These are phyloP conservation scores for Asclepias syriaca DNA, from an alignment of 257 asterid genomes.

Conservation along the genomic window DNA sequence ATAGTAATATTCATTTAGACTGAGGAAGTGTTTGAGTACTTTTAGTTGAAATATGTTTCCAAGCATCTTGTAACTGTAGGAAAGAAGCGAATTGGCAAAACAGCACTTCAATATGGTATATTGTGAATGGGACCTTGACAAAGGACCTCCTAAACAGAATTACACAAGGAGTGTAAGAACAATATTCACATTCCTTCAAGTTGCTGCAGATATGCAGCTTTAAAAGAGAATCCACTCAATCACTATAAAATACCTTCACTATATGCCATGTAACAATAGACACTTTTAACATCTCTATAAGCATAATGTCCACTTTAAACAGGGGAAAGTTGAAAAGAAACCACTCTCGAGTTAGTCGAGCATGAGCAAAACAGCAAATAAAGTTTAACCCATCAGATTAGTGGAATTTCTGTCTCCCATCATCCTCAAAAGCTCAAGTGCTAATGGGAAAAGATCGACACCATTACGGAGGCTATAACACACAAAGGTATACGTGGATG, in stretches of 20 bases:
- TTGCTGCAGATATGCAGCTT: too few species aligned
- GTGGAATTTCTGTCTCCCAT: background rate
- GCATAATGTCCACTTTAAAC: background rate
- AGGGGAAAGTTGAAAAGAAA: background rate
- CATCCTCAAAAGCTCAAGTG: background rate
- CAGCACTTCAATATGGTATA: background rate
- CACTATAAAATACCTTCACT: background rate
- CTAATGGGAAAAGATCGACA: background rate
- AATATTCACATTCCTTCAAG: background rate
- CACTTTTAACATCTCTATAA: too few species aligned
- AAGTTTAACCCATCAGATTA: background rate
- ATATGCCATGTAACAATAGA: background rate
- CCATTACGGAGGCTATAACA: background rate
- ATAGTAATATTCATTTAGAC: background rate
- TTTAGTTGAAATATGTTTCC: background rate
- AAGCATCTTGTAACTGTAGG: background rate
- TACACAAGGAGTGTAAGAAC: background rate
- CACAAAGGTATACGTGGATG: background rate
- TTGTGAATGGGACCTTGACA: background rate
- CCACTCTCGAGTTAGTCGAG: background rate
- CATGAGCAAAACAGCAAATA: too few species aligned
- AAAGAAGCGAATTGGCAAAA: background rate
- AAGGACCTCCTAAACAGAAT: background rate
- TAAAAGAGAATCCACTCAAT: background rate
- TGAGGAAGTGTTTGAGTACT: background rate